Base-by-base conservation (phyloP, 139 green algal species). In the Chlamydomonas eustigma region DNA sequence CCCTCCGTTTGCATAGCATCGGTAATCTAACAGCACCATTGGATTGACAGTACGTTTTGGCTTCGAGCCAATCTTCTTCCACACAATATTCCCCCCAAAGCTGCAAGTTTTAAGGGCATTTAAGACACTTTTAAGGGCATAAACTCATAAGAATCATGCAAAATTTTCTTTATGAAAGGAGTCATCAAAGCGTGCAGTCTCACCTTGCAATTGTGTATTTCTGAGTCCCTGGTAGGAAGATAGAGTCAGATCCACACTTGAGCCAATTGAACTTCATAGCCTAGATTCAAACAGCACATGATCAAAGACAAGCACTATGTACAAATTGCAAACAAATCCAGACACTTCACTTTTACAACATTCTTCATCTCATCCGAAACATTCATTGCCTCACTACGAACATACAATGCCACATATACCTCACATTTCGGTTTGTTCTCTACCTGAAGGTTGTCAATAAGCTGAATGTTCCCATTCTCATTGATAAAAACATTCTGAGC, bases 381-480 rank as follows among this genome's bases (percentile, higher is more conserved):
- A 78, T 78, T 30, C 63, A 75, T 31, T 77, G 73, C 63, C 63
- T 30, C 63, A 34, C 8, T 22, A 22, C 22, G 50, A 28, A 63
- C 50, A 63, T 70, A 28, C 63, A 70, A 70, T 63, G 50, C 22
- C 22, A 63, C 50, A 22, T 63, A 24, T 28, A 28, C 22, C 22
- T 63, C 22, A 63, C 22, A 63, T 63, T 28, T 63, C 18, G 18
- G 34, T 18, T 71, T 37, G 8, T 71, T 18, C 63, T 12, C 28
- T 38, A 78, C 68, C 31, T 87, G 65, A 33, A 88, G 81, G 78
- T 91, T 90, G 79, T 92, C 88, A 22, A 92, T 91, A 2, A 91
- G 68, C 38, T 75, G 81, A 4, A 91, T 64, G 37, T 82, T 66
- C 31, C 88, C 88, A 2, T 52, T 18, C 50, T 87, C 79, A 31